Conservation (phyloP, 1,139 yeast species). For the Starmera stellimalicola region DNA sequence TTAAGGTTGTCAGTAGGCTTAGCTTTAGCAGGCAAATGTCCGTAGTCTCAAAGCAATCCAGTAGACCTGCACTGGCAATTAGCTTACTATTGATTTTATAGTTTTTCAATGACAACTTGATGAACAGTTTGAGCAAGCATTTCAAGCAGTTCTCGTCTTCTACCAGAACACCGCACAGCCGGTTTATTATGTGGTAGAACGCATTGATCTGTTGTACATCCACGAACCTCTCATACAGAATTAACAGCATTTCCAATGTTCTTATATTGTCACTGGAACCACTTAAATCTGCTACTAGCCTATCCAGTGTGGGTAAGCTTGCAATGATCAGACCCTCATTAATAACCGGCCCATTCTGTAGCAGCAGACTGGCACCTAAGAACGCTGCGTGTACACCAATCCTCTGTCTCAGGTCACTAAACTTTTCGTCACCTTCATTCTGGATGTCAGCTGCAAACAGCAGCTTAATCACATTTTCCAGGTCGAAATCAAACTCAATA, state of each 20-base stretch:
- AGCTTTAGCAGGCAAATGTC: too few relatives aligned
- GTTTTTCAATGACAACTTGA: not conserved
- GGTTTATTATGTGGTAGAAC: not conserved
- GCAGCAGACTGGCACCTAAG: slow-evolving; percentile 6
- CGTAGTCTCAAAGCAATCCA: too few relatives aligned
- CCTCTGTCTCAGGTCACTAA: too few relatives aligned
- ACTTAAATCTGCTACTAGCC: not conserved
- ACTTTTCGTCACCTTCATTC: not conserved
- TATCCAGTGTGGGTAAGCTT: not conserved
- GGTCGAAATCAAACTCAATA: slow-evolving; percentile 9
- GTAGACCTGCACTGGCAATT: too few relatives aligned
- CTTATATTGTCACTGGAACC: not conserved
- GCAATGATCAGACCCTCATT: slow-evolving; percentile 1
- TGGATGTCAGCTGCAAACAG: not conserved
- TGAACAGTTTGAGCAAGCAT: not conserved
- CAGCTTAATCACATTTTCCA: slow-evolving; percentile 4
- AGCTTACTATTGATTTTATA: too few relatives aligned
- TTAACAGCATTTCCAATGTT: not conserved
- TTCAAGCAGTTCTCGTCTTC: not conserved
- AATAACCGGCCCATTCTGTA: slow-evolving; percentile 5
- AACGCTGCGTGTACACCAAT: too few relatives aligned
- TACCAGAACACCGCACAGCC: slow-evolving; percentile 3
- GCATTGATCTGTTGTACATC: not conserved
- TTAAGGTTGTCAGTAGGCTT: too few relatives aligned
- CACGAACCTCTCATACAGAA: not conserved